Base-by-base conservation (phyloP, 2,329 filamentous ascomycete species). In the Fusarium sp. region DNA sequence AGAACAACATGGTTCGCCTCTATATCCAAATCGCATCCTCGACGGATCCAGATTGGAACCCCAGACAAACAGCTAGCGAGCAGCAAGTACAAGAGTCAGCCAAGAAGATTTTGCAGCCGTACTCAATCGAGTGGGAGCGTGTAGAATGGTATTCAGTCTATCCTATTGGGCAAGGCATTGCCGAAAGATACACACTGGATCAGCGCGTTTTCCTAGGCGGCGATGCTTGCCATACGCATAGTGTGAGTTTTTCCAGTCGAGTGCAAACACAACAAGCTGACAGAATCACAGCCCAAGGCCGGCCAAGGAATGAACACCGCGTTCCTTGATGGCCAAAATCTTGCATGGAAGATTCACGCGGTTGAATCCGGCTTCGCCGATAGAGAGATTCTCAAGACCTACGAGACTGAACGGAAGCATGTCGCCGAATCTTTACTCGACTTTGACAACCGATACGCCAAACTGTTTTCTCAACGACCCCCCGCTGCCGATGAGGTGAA, bases 291-390 rank as follows among this genome's bases (percentile, higher is more conserved):
- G 84, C 89, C 89, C 33, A 92, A 91, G 78, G 89, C 89, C 29
- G 89, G 89, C 2, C 89, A 92, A 74, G 89, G 89, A 27, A 92
- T 92, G 90, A 92, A 92, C 70, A 90, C 89, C 0, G 89, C 88
- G 4, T 92, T 92, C 76, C 79, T 90, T 47, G 90, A 94, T 66
- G 92, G 92, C 1, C 85, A 92, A 57, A 98, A 97, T 75, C 81
- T 98, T 36, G 93, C 93, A 8, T 98, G 93, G 93, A 98, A 98
- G 79, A 91, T 97, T 47, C 93, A 97, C 72, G 88, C 91, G 32
- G 94, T 97, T 9, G 93, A 97, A 73, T 82, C 84, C 23, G 92
- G 92, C 11, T 91, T 96, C 66, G 91, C 92, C 1, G 78, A 87
- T 27, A 88, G 91, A 58, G 84, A 85, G 4, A 82, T 95, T 15